Conservation (phyloP, 108 stramenopile genomes). For the Cyclotella baltica region DNA sequence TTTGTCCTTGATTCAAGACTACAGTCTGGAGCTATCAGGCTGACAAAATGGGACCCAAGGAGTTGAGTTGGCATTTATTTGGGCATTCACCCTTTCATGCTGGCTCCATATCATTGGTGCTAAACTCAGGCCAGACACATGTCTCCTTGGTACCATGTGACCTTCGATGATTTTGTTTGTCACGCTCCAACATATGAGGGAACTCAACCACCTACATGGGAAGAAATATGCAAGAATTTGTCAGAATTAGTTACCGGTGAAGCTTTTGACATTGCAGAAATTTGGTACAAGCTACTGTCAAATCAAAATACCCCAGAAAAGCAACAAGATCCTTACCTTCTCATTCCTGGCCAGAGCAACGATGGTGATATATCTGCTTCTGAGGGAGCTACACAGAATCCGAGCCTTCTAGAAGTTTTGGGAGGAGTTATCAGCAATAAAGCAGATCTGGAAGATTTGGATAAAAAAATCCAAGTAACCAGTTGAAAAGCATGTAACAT, state of each 20-base stretch:
- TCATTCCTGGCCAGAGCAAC: not conserved
- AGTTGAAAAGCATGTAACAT: not conserved
- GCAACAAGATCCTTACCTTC: not conserved
- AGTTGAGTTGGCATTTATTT: conserved; percentile 34
- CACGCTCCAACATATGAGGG: conserved; percentile 24
- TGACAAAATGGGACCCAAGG: conserved; percentile 47
- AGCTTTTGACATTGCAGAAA: not conserved
- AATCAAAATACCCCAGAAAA: not conserved
- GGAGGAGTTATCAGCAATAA: not conserved
- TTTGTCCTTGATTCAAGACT: conserved; percentile 28
- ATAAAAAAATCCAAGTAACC: not conserved
- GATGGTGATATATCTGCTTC: not conserved
- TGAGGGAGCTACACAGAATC: not conserved
- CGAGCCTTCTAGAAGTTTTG: not conserved
- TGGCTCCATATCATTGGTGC: conserved; percentile 24
- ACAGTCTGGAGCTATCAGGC: conserved; percentile 5
- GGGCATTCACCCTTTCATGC: conserved; percentile 42
- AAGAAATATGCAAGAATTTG: conserved; percentile 6
- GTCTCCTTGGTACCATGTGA: conserved; percentile 39
- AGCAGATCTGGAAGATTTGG: not conserved
- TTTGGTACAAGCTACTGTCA: conserved; percentile 2
- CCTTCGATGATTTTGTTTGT: conserved; percentile 40
- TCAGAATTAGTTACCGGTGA: not conserved
- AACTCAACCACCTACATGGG: conserved; percentile 15
- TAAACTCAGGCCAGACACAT: conserved; percentile 41